Conservation (phyloP, 805 yeast genomes). For the Candida incommunis region DNA sequence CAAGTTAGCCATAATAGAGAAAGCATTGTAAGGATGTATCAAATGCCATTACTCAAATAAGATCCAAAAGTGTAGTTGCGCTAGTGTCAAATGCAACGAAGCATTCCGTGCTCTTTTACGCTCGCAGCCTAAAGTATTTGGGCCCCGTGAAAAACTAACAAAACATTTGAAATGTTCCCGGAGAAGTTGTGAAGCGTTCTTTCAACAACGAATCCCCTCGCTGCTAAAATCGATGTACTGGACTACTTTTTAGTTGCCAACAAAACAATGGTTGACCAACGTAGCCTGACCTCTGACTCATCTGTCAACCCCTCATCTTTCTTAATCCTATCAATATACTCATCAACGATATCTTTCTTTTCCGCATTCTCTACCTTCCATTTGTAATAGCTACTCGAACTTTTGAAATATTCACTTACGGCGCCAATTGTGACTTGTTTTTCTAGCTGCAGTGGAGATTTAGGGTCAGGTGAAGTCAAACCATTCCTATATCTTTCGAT, state of each 20-base stretch:
- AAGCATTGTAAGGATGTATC: too few species aligned
- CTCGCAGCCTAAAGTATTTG: too few species aligned
- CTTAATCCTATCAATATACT: background rate
- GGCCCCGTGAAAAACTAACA: too few species aligned
- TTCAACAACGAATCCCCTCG: too few species aligned
- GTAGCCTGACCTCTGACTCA: background rate
- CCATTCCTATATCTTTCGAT: conserved; percentile 18
- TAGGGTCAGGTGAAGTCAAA: conserved; percentile 13
- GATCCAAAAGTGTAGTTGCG: too few species aligned
- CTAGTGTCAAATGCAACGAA: too few species aligned
- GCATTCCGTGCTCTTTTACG: too few species aligned
- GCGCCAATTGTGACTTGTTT: conserved; percentile 25
- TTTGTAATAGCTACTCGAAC: conserved; percentile 60
- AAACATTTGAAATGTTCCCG: too few species aligned
- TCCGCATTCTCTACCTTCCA: conserved; percentile 33
- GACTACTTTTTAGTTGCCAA: background rate
- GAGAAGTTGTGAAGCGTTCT: too few species aligned
- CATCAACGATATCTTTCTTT: conserved; percentile 2
- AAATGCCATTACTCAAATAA: too few species aligned
- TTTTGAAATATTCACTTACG: conserved; percentile 39
- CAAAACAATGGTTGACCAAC: background rate
- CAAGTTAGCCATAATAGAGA: too few species aligned
- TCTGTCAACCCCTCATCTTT: conserved; percentile 2
- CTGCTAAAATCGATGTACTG: too few species aligned
- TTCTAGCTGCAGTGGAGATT: conserved; percentile 13